phyloP scores from a whole-genome alignment of 768 basidiomycete genomes.

The Pleurotus sapidus region DNA sequence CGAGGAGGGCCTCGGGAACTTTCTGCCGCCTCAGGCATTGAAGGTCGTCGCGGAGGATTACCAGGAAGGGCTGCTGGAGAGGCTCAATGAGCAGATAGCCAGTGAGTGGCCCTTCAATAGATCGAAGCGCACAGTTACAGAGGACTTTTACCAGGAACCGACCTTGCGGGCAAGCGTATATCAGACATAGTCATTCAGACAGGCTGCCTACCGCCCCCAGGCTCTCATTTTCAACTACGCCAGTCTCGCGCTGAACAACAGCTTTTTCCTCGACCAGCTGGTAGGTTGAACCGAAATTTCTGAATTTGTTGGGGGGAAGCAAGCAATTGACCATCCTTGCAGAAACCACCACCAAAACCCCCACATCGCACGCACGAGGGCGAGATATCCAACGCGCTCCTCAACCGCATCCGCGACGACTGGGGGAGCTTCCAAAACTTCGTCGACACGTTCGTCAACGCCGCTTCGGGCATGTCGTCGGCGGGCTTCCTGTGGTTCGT shows the following conservation, averaged over 20 bases:
- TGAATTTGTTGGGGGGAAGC: no score
- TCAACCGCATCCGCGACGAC: constrained; percentile 35
- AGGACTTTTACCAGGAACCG: constrained; percentile 42
- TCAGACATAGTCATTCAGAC: constrained; percentile 72
- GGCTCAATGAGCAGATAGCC: constrained; percentile 71
- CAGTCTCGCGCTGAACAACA: constrained; percentile 89
- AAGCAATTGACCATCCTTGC: background rate
- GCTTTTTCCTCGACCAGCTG: constrained; percentile 86
- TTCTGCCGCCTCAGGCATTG: constrained; percentile 73
- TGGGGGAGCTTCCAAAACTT: constrained; percentile 67
- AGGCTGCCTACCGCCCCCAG: constrained; percentile 51
- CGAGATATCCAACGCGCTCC: constrained; percentile 31
- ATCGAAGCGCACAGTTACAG: background rate
- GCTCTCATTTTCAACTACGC: constrained; percentile 88
- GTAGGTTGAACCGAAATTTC: constrained; percentile 43
- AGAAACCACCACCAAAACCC: constrained; percentile 40
- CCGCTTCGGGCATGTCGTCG: constrained; percentile 74
- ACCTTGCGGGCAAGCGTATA: constrained; percentile 53
- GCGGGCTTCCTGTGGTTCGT: constrained; percentile 91
- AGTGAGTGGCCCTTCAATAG: constrained; percentile 40
- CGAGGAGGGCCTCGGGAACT: constrained; percentile 73
- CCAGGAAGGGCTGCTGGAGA: constrained; percentile 78
- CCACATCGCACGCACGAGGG: constrained; percentile 32
- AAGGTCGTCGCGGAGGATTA: constrained; percentile 76
- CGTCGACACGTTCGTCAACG: constrained; percentile 73